Conservation (phyloP, 129 eudicot genomes). For the Chrysanthemum makinoi region DNA sequence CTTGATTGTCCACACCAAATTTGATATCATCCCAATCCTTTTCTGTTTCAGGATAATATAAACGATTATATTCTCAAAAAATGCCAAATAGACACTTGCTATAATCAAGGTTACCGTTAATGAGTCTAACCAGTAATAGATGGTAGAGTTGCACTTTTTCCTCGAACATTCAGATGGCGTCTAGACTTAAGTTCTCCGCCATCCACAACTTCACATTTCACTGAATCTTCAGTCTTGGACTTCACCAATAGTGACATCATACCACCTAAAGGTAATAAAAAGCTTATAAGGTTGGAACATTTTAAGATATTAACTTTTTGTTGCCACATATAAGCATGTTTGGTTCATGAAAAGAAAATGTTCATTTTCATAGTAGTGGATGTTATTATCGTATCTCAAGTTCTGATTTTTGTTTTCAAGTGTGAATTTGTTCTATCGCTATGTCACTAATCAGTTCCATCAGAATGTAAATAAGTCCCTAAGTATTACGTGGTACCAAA, state of each 20-base stretch:
- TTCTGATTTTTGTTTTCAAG: neutral
- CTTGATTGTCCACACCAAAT: conserved; percentile 95
- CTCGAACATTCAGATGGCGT: conserved; percentile 92
- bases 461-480: no score
- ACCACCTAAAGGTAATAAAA: conserved; percentile 57
- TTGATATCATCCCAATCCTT: conserved; percentile 99
- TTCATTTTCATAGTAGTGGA: neutral
- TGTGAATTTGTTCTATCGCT: neutral
- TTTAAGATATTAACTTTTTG: neutral
- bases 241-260: conserved; percentile 92
- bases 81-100: neutral
- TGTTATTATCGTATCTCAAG: neutral
- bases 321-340: neutral
- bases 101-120: conserved; percentile 4
- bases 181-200: conserved; percentile 98
- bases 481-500: no score
- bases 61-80: conserved; percentile 14
- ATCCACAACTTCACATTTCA: conserved; percentile 95
- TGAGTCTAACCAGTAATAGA: conserved; percentile 82
- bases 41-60: conserved; percentile 44
- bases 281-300: conserved; percentile 20
- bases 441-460: no score
- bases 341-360: neutral
- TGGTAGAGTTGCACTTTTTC: conserved; percentile 97
- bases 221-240: conserved; percentile 89